Conservation (phyloP, 257 asterid species). For the Paulownia fortunei region DNA sequence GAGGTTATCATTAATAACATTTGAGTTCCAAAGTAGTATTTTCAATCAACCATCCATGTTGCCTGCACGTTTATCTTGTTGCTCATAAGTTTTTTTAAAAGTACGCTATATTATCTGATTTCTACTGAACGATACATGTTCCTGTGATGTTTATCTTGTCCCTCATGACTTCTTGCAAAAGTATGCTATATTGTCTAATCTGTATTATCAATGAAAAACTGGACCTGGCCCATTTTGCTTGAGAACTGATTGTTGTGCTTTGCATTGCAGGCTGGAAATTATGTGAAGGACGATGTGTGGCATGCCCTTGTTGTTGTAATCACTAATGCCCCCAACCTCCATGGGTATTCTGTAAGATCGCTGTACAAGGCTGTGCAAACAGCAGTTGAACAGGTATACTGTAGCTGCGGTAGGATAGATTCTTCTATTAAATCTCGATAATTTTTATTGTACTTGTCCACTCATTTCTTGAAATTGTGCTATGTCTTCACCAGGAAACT, state of each 20-base stretch:
- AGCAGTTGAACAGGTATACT: conserved; percentile 72
- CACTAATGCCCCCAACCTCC: conserved; percentile 87
- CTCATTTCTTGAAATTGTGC: conserved; percentile 25
- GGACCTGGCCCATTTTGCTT: conserved; percentile 9
- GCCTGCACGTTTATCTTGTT: conserved; percentile 19
- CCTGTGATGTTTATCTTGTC: conserved; percentile 1
- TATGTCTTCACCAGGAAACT: conserved; percentile 63
- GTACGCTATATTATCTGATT: not conserved
- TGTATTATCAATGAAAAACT: not conserved
- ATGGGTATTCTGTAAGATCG: conserved; percentile 81
- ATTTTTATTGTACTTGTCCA: not conserved
- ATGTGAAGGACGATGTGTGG: conserved; percentile 92
- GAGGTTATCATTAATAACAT: not conserved
- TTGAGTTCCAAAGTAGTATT: not conserved
- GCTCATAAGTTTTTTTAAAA: not conserved
- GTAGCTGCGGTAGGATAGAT: conserved; percentile 11
- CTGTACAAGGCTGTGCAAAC: conserved; percentile 74
- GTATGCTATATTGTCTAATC: not conserved
- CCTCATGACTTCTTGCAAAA: not conserved
- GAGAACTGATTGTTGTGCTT: conserved; percentile 16
- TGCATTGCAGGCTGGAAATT: conserved; percentile 76
- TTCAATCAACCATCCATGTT: conserved; percentile 13
- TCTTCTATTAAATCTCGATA: conserved; percentile 22
- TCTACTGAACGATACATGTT: not conserved
- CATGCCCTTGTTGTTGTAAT: conserved; percentile 89